These are phyloP conservation scores for Alternaria hordeiaustralica DNA, from an alignment of 2,329 filamentous ascomycete species.

Conservation along the genomic window DNA sequence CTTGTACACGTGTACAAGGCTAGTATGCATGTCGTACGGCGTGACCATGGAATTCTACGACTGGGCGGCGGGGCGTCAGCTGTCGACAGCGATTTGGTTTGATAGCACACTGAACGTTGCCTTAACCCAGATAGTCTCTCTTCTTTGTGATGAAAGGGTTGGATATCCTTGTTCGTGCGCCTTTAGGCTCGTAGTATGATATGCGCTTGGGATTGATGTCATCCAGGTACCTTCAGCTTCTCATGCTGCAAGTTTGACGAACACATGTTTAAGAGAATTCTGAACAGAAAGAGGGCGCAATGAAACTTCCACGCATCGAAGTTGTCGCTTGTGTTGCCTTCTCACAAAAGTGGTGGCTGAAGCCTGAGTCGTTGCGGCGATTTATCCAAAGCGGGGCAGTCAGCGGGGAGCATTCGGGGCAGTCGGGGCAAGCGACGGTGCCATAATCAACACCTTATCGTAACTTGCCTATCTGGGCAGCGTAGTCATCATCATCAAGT, in stretches of 20 bases:
- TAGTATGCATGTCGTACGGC: constrained; percentile 4
- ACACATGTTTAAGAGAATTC: background rate
- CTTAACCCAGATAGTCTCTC: background rate
- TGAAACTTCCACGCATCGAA: background rate
- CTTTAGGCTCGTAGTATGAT: background rate
- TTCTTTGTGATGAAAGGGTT: background rate
- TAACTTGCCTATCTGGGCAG: background rate
- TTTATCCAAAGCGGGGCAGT: background rate
- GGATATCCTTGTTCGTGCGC: background rate
- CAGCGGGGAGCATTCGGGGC: background rate
- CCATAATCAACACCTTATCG: background rate
- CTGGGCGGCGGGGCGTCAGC: background rate
- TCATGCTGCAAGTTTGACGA: background rate
- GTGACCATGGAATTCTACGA: background rate
- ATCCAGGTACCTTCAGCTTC: background rate
- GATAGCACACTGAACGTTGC: background rate
- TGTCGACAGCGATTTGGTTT: background rate
- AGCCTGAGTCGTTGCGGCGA: background rate
- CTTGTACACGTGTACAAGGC: constrained; percentile 8
- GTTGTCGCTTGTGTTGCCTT: background rate
- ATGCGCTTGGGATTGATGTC: background rate
- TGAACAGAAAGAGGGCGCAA: background rate
- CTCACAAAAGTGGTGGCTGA: background rate
- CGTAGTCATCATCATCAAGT: too few relatives aligned
- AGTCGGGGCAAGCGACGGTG: background rate